These are phyloP conservation scores for Kazachstania sp. DNA, from an alignment of 1,139 yeast genomes.

Conservation along the genomic window DNA sequence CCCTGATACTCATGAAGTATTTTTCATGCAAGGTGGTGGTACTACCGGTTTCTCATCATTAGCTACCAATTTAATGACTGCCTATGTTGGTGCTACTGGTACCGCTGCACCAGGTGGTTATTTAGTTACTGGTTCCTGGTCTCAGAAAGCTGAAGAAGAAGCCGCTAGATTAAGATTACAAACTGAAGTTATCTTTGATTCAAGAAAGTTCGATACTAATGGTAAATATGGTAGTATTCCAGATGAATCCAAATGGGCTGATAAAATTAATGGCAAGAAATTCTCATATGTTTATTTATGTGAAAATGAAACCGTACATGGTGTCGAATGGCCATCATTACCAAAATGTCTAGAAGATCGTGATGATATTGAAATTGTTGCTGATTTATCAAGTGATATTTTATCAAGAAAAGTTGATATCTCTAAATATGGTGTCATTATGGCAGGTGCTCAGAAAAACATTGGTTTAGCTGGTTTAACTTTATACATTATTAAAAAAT, in stretches of 20 bases:
- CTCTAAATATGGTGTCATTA: constrained; percentile 72
- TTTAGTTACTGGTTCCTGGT: constrained; percentile 89
- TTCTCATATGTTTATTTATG: constrained; percentile 84
- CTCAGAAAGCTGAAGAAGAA: constrained; percentile 78
- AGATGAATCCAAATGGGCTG: constrained; percentile 52
- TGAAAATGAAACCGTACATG: constrained; percentile 95
- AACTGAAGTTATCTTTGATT: constrained; percentile 58
- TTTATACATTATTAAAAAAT: constrained; percentile 77
- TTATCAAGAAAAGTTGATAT: constrained; percentile 75
- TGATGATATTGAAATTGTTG: constrained; percentile 62
- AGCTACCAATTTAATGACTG: constrained; percentile 73
- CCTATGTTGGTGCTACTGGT: constrained; percentile 56
- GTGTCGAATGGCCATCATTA: constrained; percentile 66
- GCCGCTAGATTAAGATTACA: constrained; percentile 77
- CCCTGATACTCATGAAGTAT: constrained; percentile 89
- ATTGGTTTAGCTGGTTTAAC: constrained; percentile 95
- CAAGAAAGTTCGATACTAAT: constrained; percentile 39
- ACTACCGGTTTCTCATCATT: constrained; percentile 89
- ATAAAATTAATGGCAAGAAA: constrained; percentile 35
- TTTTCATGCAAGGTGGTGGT: constrained; percentile 96
- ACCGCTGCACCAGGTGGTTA: constrained; percentile 76
- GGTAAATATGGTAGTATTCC: constrained; percentile 67
- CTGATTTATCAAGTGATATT: constrained; percentile 92
- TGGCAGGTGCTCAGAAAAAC: constrained; percentile 98
- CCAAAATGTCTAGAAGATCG: constrained; percentile 53